Conservation (phyloP, 768 basidiomycete genomes). For the Pholiota conissans region DNA sequence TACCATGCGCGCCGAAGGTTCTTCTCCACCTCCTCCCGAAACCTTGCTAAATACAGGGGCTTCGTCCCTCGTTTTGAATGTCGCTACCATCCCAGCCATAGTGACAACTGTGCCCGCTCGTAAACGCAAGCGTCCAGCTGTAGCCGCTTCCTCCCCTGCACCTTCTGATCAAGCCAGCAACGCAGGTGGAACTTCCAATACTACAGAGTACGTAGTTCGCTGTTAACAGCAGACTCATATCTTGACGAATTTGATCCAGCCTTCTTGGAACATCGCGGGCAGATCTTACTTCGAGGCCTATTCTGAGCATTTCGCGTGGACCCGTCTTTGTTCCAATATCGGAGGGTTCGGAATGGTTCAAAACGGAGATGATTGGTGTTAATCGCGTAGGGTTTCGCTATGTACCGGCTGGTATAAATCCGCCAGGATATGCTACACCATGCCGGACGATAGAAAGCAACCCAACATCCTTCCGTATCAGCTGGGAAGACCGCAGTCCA, state of each 20-base stretch:
- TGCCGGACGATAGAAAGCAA: constrained; percentile 83
- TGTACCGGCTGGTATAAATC: constrained; percentile 73
- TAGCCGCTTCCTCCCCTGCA: constrained; percentile 54
- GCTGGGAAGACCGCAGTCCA: constrained; percentile 90
- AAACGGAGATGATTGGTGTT: constrained; percentile 69
- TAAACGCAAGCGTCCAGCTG: constrained; percentile 59
- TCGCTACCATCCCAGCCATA: constrained; percentile 7
- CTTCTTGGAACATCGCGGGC: constrained; percentile 60
- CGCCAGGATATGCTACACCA: constrained; percentile 52
- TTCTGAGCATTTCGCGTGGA: constrained; percentile 72
- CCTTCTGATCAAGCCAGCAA: constrained; percentile 51
- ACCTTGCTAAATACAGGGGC: constrained; percentile 8
- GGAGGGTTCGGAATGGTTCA: constrained; percentile 56
- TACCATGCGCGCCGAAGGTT: constrained; percentile 32
- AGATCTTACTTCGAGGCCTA: constrained; percentile 69
- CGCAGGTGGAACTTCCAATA: constrained; percentile 27
- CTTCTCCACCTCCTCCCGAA: constrained; percentile 31
- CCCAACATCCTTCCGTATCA: constrained; percentile 68
- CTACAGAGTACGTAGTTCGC: constrained; percentile 35
- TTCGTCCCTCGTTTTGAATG: constrained; percentile 6
- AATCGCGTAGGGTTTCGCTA: constrained; percentile 83
- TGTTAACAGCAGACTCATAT: not conserved
- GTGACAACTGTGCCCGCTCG: constrained; percentile 29
- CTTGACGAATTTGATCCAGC: constrained; percentile 20
- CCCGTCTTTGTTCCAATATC: constrained; percentile 65